phyloP scores from a whole-genome alignment of 805 yeast genomes.

The Sugiyamaella marilandica region DNA sequence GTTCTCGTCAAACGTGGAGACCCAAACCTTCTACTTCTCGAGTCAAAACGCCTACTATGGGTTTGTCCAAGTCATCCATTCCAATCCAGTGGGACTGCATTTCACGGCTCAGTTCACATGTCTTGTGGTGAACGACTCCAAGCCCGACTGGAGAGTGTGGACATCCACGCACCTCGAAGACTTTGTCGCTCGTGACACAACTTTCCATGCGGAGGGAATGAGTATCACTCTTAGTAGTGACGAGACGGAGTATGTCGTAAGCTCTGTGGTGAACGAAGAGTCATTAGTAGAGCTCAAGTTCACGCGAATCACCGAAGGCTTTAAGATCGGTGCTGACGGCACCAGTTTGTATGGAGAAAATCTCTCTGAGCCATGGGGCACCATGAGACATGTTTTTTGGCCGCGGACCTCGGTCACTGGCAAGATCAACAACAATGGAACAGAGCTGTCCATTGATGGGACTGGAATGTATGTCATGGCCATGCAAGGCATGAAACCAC shows the following conservation, averaged over 20 bases:
- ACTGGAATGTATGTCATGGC: slow-evolving; percentile 89
- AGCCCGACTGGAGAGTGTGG: slow-evolving; percentile 63
- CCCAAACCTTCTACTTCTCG: slow-evolving; percentile 85
- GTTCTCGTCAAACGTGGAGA: slow-evolving; percentile 83
- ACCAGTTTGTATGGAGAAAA: slow-evolving; percentile 83
- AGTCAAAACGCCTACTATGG: slow-evolving; percentile 66
- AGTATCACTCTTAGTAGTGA: slow-evolving; percentile 57
- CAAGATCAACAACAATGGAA: slow-evolving; percentile 45
- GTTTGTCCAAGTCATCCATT: slow-evolving; percentile 91
- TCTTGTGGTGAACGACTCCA: slow-evolving; percentile 58
- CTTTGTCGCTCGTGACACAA: slow-evolving; percentile 65
- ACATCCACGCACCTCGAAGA: slow-evolving; percentile 85
- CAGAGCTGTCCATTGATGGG: slow-evolving; percentile 32
- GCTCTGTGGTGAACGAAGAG: slow-evolving; percentile 53
- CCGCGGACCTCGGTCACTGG: slow-evolving; percentile 79
- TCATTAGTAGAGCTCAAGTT: slow-evolving; percentile 66
- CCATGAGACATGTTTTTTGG: slow-evolving; percentile 96
- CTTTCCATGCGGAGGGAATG: slow-evolving; percentile 67
- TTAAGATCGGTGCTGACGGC: slow-evolving; percentile 88
- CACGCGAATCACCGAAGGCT: slow-evolving; percentile 61
- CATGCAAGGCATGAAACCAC: slow-evolving; percentile 98
- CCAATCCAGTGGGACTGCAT: slow-evolving; percentile 82
- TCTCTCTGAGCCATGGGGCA: slow-evolving; percentile 85
- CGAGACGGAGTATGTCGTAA: slow-evolving; percentile 45
- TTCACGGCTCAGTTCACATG: slow-evolving; percentile 88